Evolutionary conservation across 2,329 filamentous ascomycete genomes (phyloP), one percentile per base, ranked within the genome.

Genomic region (Cucurbitaria berberidis): DNA sequence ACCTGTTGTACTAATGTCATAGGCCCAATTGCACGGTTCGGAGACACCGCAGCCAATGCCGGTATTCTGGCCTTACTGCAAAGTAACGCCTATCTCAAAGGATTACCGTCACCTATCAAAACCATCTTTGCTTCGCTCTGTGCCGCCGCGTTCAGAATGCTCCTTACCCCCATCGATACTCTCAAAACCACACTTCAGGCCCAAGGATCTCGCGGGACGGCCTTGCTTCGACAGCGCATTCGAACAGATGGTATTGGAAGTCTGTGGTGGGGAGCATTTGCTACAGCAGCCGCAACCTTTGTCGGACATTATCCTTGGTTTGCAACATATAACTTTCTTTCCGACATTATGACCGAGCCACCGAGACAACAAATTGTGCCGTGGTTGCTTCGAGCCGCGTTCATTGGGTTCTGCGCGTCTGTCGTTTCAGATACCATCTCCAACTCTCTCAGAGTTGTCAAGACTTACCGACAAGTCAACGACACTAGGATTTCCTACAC

Each of bases 271-370:
- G 67, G 67, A 13, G 59, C 66, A n/a, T 66, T 68, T 26, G 67
- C 66, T 1, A 70, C 67, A 5, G 67, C 67, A 8, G 67, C 67
- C 21, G 67, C 67, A 2, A 70, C 67, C 0, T 70, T 70, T 27
- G 64, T 69, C 0, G 67, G 67, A 5, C 66, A 70, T 16, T 70
- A 70, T 44, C 67, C 67, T 6, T 70, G 67, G 67, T 70, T 70
- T 34, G 66, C 66, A 1, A 60, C 55, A 0, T 70, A 69, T 45
- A 69, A 69, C 32, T 59, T 66, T 21, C 57, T 70, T 0, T 70
- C 67, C 0, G 63, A 66, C 9, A 47, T 51, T 1, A 63, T 69
- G 6, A 45, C 27, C 10, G 64, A 68, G 46, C 66, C 67, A 5
- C 47, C 60, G 0, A 64, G 52, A n/a, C 46, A 63, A 3, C 51